Conservation (phyloP, 2,329 filamentous ascomycete genomes). For the Phialemonium atrogriseum region DNA sequence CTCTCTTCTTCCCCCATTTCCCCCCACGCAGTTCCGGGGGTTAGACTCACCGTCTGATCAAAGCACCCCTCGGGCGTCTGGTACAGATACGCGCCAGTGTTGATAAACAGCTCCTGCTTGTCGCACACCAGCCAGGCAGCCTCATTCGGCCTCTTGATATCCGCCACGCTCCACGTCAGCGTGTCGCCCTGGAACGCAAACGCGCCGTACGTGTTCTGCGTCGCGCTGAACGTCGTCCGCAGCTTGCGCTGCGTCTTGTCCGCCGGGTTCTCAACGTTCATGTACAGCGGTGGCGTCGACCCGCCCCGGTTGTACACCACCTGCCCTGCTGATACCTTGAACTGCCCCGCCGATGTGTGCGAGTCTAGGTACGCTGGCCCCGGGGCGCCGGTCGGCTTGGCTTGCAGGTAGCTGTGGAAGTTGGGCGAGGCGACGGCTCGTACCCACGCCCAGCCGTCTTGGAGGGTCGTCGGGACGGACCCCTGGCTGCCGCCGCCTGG, state of each 20-base stretch:
- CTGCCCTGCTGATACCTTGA: constrained; percentile 42
- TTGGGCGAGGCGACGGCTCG: constrained; percentile 44
- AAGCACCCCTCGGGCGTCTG: constrained; percentile 41
- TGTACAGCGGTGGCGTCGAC: constrained; percentile 25
- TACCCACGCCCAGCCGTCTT: constrained; percentile 43
- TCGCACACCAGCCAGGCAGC: constrained; percentile 47
- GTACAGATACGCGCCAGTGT: constrained; percentile 46
- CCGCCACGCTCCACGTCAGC: constrained; percentile 38
- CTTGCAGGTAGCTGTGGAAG: constrained; percentile 42
- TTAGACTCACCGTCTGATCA: constrained; percentile 7
- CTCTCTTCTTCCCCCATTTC: not conserved
- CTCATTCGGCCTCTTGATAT: constrained; percentile 37
- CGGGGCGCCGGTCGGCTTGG: constrained; percentile 24
- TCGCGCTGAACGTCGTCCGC: constrained; percentile 36
- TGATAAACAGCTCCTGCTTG: constrained; percentile 39
- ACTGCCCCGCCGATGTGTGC: constrained; percentile 44
- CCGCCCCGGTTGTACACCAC: constrained; percentile 35
- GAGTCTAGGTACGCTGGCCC: constrained; percentile 36
- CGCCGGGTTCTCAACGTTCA: constrained; percentile 31
- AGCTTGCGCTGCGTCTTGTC: constrained; percentile 35
- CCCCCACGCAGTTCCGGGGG: not conserved
- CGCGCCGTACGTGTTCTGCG: constrained; percentile 40
- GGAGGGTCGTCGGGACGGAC: constrained; percentile 27
- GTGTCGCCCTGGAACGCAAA: constrained; percentile 47
- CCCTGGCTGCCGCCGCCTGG: too few relatives aligned